Conservation (phyloP, 192 early-diverging fungal species). For the Umbelopsis sp. region DNA sequence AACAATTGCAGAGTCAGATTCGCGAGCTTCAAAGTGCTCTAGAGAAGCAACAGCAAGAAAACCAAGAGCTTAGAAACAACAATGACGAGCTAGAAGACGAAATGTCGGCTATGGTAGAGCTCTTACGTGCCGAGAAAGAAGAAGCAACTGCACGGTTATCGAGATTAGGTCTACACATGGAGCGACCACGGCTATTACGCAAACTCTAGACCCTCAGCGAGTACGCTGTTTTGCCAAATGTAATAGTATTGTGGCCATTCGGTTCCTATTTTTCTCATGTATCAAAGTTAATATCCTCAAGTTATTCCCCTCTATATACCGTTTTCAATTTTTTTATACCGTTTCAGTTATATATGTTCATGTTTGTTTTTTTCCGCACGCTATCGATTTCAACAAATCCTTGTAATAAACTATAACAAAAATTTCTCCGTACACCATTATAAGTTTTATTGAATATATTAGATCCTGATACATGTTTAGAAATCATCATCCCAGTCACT, state of each 20-base stretch:
- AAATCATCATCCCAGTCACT: conserved; percentile 35
- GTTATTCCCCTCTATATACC: no score
- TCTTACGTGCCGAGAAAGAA: neutral
- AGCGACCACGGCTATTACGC: neutral
- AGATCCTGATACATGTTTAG: neutral
- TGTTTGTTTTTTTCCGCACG: no score
- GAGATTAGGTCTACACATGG: conserved; percentile 4
- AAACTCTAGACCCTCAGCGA: neutral
- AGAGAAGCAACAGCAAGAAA: neutral
- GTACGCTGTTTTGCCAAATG: no score
- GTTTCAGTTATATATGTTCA: no score
- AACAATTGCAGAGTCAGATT: conserved; percentile 1
- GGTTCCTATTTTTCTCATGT: no score
- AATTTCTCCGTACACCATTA: neutral
- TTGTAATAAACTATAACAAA: neutral
- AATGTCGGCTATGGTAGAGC: neutral
- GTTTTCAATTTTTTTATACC: no score
- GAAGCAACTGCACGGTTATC: conserved; percentile 11
- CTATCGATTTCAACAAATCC: no score
- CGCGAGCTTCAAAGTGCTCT: neutral
- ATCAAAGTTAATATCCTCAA: no score
- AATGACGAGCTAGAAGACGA: conserved; percentile 10
- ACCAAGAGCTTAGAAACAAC: neutral
- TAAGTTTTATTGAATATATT: neutral
- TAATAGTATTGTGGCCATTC: no score